phyloP scores from a whole-genome alignment of 2,329 filamentous ascomycete species.

The Aureobasidium sp. region DNA sequence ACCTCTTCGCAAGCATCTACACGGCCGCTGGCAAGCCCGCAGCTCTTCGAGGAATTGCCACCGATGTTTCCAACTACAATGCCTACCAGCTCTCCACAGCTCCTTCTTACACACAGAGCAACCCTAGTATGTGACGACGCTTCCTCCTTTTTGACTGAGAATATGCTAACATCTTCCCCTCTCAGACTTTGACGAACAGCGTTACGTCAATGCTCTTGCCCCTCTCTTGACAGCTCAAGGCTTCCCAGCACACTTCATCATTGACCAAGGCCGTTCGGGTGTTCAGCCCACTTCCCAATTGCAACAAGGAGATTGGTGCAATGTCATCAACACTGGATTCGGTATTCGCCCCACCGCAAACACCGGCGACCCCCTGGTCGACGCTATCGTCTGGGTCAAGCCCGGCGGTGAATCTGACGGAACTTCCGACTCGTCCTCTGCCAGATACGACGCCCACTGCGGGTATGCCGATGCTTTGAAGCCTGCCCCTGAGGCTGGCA shows the following conservation, averaged over 20 bases:
- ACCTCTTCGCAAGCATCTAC: slow-evolving; percentile 43
- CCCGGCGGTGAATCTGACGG: slow-evolving; percentile 51
- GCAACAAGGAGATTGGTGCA: slow-evolving; percentile 63
- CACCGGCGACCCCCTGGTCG: slow-evolving; percentile 52
- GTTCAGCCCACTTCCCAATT: slow-evolving; percentile 52
- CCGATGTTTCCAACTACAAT: slow-evolving; percentile 56
- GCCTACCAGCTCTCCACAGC: slow-evolving; percentile 42
- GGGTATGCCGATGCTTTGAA: slow-evolving; percentile 29
- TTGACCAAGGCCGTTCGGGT: slow-evolving; percentile 50
- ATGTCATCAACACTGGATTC: slow-evolving; percentile 55
- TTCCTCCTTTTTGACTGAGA: not conserved
- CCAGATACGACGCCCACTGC: slow-evolving; percentile 43
- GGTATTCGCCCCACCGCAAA: slow-evolving; percentile 57
- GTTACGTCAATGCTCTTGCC: slow-evolving; percentile 45
- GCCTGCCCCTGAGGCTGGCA: slow-evolving; percentile 58
- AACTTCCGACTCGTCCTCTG: slow-evolving; percentile 7
- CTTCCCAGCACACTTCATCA: slow-evolving; percentile 50
- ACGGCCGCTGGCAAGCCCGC: slow-evolving; percentile 41
- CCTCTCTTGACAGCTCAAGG: slow-evolving; percentile 42
- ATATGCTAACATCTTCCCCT: not conserved
- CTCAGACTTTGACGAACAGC: slow-evolving; percentile 45
- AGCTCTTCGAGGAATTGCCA: slow-evolving; percentile 47
- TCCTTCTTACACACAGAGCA: slow-evolving; percentile 38
- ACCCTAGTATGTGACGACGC: slow-evolving; percentile 27
- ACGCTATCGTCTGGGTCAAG: slow-evolving; percentile 67